Conservation (phyloP, 2,329 filamentous ascomycete genomes). For the Bipolaris cookei region DNA sequence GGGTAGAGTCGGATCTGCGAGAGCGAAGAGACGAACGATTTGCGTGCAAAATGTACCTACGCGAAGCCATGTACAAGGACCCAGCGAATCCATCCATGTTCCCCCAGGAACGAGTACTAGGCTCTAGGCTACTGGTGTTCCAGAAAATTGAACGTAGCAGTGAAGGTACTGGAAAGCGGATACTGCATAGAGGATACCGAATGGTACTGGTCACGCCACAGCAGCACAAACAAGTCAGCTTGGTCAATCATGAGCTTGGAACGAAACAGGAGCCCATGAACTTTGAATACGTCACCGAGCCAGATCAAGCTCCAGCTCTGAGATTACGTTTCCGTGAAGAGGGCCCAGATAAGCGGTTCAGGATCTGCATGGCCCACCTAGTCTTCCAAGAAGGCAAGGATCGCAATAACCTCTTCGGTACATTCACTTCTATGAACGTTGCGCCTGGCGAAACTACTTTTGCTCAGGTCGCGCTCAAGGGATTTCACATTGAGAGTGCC, state of each 20-base stretch:
- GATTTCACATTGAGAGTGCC: conserved; percentile 68
- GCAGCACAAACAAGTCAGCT: conserved; percentile 77
- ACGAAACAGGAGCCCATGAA: conserved; percentile 69
- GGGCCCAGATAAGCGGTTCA: conserved; percentile 53
- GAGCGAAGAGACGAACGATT: conserved; percentile 72
- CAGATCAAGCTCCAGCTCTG: conserved; percentile 72
- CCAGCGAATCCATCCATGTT: conserved; percentile 73
- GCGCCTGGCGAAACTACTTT: conserved; percentile 72
- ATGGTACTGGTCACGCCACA: conserved; percentile 79
- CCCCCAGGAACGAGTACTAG: conserved; percentile 73
- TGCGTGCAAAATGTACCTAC: conserved; percentile 72
- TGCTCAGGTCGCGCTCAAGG: conserved; percentile 70
- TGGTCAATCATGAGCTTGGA: conserved; percentile 72
- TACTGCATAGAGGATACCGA: conserved; percentile 79
- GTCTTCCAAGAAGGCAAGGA: conserved; percentile 78
- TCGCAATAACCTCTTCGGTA: conserved; percentile 71
- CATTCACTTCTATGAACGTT: conserved; percentile 75
- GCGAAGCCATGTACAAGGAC: conserved; percentile 82
- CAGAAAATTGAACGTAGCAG: conserved; percentile 72
- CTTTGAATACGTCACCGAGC: conserved; percentile 68
- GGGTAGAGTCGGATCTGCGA: conserved; percentile 73
- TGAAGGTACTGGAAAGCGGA: conserved; percentile 74
- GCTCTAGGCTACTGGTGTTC: conserved; percentile 77
- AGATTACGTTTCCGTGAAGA: conserved; percentile 72
- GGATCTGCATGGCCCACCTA: conserved; percentile 71